Percentiles rank a stretch among this genome's conserved stretches.
phyloP scores from a whole-genome alignment of 257 asterid species.

The Solanum raphanifolium region DNA sequence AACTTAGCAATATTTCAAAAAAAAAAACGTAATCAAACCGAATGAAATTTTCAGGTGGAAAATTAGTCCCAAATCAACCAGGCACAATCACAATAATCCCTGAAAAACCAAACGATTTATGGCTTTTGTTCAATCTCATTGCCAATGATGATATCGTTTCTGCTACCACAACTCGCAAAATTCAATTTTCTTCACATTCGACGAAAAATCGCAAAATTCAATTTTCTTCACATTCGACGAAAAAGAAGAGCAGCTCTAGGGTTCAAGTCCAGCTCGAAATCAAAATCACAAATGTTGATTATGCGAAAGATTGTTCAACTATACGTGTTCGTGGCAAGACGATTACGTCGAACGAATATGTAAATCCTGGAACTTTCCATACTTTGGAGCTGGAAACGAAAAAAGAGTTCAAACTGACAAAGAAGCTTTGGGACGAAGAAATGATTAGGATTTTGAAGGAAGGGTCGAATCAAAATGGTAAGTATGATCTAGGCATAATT shows the following conservation, averaged over 20 bases:
- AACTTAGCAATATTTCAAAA: neutral
- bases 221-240: neutral
- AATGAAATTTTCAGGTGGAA: neutral
- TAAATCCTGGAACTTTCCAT: neutral
- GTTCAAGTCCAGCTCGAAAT: neutral
- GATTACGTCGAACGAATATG: no score
- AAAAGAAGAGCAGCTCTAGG: neutral
- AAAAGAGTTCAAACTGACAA: neutral
- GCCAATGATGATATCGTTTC: neutral
- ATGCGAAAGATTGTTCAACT: neutral
- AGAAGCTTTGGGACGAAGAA: neutral
- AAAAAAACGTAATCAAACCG: no score
- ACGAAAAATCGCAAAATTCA: neutral
- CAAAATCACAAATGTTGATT: neutral
- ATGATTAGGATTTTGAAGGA: neutral
- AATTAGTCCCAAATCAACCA: neutral
- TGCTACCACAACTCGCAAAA: neutral
- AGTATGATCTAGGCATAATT: neutral
- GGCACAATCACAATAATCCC: neutral
- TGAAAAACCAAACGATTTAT: neutral
- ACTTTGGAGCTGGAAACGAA: neutral
- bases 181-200: neutral
- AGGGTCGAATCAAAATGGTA: neutral
- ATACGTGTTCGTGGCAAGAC: neutral
- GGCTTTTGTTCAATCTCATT: neutral